Percentiles rank a stretch among this genome's conserved stretches.
Conservation (phyloP, 345 rosid genomes). For the Firmiana major region DNA sequence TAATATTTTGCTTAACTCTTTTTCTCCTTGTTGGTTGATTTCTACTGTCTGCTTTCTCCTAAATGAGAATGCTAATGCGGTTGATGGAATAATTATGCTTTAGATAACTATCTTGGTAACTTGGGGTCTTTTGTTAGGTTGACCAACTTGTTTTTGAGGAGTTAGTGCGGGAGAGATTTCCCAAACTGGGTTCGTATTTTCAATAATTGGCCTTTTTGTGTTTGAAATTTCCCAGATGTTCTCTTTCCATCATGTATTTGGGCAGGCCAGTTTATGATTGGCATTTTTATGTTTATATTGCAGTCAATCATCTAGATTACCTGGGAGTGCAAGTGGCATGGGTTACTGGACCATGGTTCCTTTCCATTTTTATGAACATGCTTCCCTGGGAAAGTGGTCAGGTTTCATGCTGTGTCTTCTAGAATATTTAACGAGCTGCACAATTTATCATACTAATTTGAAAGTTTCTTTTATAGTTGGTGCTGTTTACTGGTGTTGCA, state of each 20-base stretch:
- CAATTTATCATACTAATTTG: neutral
- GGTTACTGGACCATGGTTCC: conserved; percentile 99
- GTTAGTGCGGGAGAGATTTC: conserved; percentile 93
- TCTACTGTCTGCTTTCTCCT: conserved; percentile 3
- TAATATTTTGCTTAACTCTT: conserved; percentile 23
- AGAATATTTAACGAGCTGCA: conserved; percentile 1
- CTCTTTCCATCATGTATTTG: neutral
- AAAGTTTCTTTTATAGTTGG: conserved; percentile 11
- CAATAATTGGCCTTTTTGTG: neutral
- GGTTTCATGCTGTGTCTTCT: conserved; percentile 51
- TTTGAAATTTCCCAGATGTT: neutral
- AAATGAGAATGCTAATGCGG: neutral
- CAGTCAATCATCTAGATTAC: conserved; percentile 98
- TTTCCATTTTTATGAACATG: conserved; percentile 99
- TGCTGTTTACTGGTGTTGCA: neutral
- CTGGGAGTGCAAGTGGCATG: conserved; percentile 99
- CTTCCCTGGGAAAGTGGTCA: conserved; percentile 99
- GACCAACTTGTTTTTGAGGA: conserved; percentile 97
- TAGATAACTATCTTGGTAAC: conserved; percentile 20
- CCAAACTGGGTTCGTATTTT: conserved; percentile 73
- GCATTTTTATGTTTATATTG: conserved; percentile 26
- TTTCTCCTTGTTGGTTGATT: conserved; percentile 13
- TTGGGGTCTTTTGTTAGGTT: conserved; percentile 53
- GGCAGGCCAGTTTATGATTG: conserved; percentile 21
- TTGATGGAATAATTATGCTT: conserved; percentile 12